Base-by-base conservation (phyloP, 192 early-diverging fungal species). In the Phlyctochytrium arcticum region DNA sequence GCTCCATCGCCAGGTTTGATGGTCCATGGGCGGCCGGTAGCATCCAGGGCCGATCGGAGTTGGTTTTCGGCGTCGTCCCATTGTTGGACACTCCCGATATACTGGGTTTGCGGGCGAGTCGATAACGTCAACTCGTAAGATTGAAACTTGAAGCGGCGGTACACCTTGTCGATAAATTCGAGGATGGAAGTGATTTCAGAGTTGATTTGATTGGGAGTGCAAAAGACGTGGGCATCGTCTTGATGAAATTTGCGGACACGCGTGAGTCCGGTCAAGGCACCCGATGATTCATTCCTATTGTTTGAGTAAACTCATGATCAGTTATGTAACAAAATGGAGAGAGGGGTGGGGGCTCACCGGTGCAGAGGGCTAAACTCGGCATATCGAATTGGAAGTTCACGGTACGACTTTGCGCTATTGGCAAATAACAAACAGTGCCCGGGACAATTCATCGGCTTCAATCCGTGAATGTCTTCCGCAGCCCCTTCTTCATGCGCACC, bases 391-490 rank as follows among this genome's bases (percentile, higher is more conserved):
- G 95, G 95, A 48, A 98, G 73, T 64, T 98, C 95, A 35, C 85
- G 78, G 55, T 93, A 95, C 0, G 93, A 95, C 21, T 89, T 81
- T 37, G 81, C 64, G 21, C 83, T 80, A 65, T 83, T 88, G 44
- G 85, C 88, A 79, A 92, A 96, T 6, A 96, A 85, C 62, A 96
- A 62, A 68, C 95, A 98, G 70, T 98, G 95, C 2, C 93, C 93
- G 2, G 95, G 95, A 62, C 95, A 98, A 69, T 98, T 98, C 95
- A 98, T 98, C 9, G 95, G 95, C 67, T 98, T 98, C n/a, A 98
- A 77, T 6, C 91, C 90, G 77, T 86, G 87, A 19, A 87, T 63
- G 31, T 87, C 80, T 29, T 48, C 75, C 32, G 42, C 60, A 15
- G 5, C 33, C 30, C 62, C 66, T 5, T 61, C 66, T 9, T 42